Base-by-base conservation (phyloP, 208 protist genomes). In the Strigomonas galati region DNA sequence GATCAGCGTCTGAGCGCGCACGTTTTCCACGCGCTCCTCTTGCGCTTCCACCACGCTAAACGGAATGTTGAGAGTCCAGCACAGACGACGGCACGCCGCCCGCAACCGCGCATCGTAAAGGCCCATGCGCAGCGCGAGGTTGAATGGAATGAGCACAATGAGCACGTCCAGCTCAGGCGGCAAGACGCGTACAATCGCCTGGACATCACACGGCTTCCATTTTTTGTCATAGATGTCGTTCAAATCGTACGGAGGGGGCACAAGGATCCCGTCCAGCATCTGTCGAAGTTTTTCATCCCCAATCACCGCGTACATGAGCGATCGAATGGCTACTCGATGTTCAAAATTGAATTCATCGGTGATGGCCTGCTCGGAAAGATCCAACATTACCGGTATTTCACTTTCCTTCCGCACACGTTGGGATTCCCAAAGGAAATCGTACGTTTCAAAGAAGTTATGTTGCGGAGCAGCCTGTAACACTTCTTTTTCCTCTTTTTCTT, bases 101-200 rank as follows among this genome's bases (percentile, higher is more conserved):
- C 86, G 85, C 28, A 93, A 74, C 6, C 82, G 78, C 1, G 89
- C 85, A 49, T 92, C 84, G 62, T 95, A 95, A 0, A 67, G 24
- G 23, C 79, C 85, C 12, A 83, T 60, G 1, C 74, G 62, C 43
- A 91, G 54, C 4, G 82, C 81, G 0, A 95, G 43, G 67, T 85
- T 82, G 53, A 95, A 82, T 17, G 89, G 86, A 32, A 93, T 65
- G 23, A 85, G 71, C 32, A 80, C 73, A 27, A 93, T 65, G 17
- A 85, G 51, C 19, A 66, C 65, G 61, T 91, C 84, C 1, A 90
- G 75, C 1, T 71, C 56, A 5, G 74, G 74, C 30, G 69, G 69
- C 15, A 94, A 67, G 6, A 72, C 56, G 10, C 64, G 19, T 58
- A 82, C 82, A 21, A 88, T 30, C 26, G 67, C 65, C 19, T 64